Evolutionary conservation across 768 basidiomycete genomes (phyloP), one percentile per base, ranked within the genome.

Genomic region (Sarcodon aspratus): DNA sequence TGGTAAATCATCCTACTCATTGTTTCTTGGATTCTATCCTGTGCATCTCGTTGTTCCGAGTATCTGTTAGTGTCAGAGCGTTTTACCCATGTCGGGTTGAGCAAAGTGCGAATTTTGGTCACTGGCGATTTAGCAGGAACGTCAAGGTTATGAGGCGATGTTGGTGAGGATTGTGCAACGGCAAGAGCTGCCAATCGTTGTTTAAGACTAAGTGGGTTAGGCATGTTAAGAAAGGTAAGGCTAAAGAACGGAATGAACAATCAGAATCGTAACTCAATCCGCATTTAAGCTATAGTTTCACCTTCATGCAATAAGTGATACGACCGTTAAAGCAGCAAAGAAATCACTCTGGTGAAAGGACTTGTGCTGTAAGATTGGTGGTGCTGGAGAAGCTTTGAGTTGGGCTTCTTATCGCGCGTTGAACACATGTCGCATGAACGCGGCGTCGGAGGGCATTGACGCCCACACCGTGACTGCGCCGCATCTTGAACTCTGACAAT

Each of bases 1-100:
- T 90, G 89, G 57, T 85, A 90, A 42, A 92, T 88, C 66, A 92
- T 70, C 61, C 70, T 78, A 36, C 67, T 59, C 69, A 92, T 75
- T 31, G 84, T 74, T 12, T 80, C 75, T 53, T 85, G 80, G 10
- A 87, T 63, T 51, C 65, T 68, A 40, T 78, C 72, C 46, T 61
- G 59, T 51, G 59, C 61, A 47, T 57, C 12, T 45, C 48, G 45
- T 27, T 44, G 49, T 52, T 56, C 46, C 54, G 54, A 3, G 51
- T 57, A 36, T 54, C 55, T 34, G 60, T 63, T 45, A 54, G 63
- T 40, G 18, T 48, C n/a, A 7, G 57, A 60, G 45, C 68, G 67
- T 55, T 69, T 80, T 43, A 54, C 48, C 75, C 81, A 80, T 1
- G 79, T 72, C 3, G 76, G 66, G 21, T 66, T 73, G 59, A 79